Evolutionary conservation across 83 land plant species (phyloP), one percentile per base, ranked within the genome.

Genomic region (Thuja plicata): DNA sequence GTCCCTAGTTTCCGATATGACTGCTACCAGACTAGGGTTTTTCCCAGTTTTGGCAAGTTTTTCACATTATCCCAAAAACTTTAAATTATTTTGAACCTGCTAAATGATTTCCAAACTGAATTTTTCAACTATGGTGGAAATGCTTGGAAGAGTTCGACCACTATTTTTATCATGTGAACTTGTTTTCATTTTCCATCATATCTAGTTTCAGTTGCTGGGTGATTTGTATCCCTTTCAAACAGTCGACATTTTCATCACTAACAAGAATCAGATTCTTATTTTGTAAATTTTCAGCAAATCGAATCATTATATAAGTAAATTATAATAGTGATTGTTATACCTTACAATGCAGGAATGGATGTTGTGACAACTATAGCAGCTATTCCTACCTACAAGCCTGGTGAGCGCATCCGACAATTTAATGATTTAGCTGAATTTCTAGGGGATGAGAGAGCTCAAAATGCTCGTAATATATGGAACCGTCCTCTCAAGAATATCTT

Each of bases 381-480:
- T 73, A 92, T 96, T 38, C 98, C 98, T 37, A 96, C 96, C 21
- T 97, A 94, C 90, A 95, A 93, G 84, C 98, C 99, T 57, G 91
- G 93, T n/a, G 96, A 95, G 38, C 88, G 94, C 45, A 95, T 97
- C 81, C 94, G 97, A 17, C 96, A 96, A 89, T 92, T 95, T 87
- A 97, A 97, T 90, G 94, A 95, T 85, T 88, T 97, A 12, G 99
- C 99, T 0, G 92, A 89, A 90, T 94, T 97, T 74, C 73, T 97
- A 24, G 99, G 99, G n/a, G 99, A 97, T 85, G 98, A 93, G 71
- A 95, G 99, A 84, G 99, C 99, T 40, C 94, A 95, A 85, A 93
- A 87, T 91, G 99, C 97, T 11, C 94, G 99, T 12, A 90, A 92
- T 62, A 86, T 90, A 40, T 97, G 99, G 99, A 90, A 97, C 84